A percentile compares a stretch with the other conserved stretches of the same genome.
Evolutionary conservation across 495 filamentous ascomycete genomes (phyloP).

Genomic region (Hamigera avellanea): DNA sequence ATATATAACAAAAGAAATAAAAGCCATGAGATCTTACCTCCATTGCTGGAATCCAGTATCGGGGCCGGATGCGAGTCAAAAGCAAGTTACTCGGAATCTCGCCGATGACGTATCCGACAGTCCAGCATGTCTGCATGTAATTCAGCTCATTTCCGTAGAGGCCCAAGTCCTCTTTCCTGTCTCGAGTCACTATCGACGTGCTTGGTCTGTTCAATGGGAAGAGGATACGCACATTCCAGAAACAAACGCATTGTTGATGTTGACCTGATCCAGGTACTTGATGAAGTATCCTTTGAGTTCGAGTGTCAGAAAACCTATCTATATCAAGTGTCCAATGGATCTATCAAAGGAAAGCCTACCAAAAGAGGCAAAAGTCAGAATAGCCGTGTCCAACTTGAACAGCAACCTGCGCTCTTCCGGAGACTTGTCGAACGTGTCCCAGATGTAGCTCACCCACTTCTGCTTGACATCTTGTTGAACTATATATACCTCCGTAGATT

Average conservation of each 20-base stretch:
- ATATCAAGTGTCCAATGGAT: neutral
- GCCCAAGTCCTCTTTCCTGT: constrained; percentile 50
- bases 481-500: constrained; percentile 3
- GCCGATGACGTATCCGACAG: constrained; percentile 51
- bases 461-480: constrained; percentile 16
- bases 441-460: constrained; percentile 37
- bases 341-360: constrained; percentile 13
- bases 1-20: too few relatives aligned
- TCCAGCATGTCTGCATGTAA: constrained; percentile 45
- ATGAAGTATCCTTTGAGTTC: constrained; percentile 48
- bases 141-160: constrained; percentile 43
- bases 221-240: constrained; percentile 24
- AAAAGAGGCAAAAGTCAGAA: constrained; percentile 43
- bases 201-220: neutral
- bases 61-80: constrained; percentile 41
- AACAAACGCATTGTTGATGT: constrained; percentile 46
- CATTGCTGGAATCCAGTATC: constrained; percentile 46
- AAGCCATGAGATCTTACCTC: constrained; percentile 11
- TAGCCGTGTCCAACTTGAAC: constrained; percentile 45
- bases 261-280: constrained; percentile 47
- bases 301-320: neutral
- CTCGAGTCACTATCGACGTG: neutral
- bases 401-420: constrained; percentile 47
- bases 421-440: constrained; percentile 52
- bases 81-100: constrained; percentile 51